Base-by-base conservation (phyloP, 352 stramenopile genomes). In the Saprolegnia parasitica region DNA sequence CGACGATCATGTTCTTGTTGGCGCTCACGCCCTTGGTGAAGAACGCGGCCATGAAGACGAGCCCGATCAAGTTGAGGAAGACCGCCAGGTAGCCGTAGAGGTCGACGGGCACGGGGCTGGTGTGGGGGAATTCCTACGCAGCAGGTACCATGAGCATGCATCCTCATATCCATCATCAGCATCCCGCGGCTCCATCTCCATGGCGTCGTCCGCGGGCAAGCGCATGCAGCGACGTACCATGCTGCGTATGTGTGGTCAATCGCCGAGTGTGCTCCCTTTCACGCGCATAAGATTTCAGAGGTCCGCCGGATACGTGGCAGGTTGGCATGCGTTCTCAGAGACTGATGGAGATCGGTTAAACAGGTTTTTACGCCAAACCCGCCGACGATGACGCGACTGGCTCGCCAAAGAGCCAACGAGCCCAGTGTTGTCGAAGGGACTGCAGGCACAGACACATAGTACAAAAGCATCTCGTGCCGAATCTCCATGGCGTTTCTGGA, bases 11-110 rank as follows among this genome's bases (percentile, higher is more conserved):
- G 70, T 91, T 93, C 77, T 95, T 95, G 77, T 90, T 83, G 24
- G 82, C 79, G 11, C 81, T 74, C 29, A 93, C 79, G 26, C 76
- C 85, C 50, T 81, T 84, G 50, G 81, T 92, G 80, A 95, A 95
- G 72, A 93, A 95, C 60, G 88, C 68, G 72, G 87, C 75, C 76
- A 93, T 86, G 74, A 90, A 83, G 23, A 84, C 76, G n/a, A 95
- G 74, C 4, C 87, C 87, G n/a, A 76, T 75, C 42, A 93, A 73
- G 40, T 88, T 72, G 61, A 93, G 73, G 64, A 71, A 61, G 54
- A 78, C 71, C 10, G 87, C 82, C 29, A 93, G 77, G 49, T 68
- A 78, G 68, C 87, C 87, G 74, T 93, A 95, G 55, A 65, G 68
- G 55, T 90, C 79, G 5, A 85, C 82, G 62, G 81, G 75, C 68